Percentiles rank a stretch among this genome's conserved stretches.
Evolutionary conservation across 768 basidiomycete species (phyloP).

Genomic region (Mycena pura): DNA sequence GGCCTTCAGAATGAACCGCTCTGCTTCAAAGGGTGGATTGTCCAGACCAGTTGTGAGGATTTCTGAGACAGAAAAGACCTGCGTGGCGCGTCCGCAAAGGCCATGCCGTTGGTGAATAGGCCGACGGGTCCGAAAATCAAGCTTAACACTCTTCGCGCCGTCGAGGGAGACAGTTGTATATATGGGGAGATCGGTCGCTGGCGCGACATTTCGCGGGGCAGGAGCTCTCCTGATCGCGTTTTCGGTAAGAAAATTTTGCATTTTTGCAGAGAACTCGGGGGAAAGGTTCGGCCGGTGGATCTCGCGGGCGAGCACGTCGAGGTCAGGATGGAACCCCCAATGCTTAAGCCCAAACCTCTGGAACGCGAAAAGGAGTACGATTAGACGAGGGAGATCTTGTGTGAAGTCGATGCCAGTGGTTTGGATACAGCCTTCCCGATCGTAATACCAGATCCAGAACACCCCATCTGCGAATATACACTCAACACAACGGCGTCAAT

Average conservation of each 20-base stretch:
- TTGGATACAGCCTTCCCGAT: slow-evolving; percentile 33
- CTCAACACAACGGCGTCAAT: background rate
- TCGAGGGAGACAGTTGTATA: background rate
- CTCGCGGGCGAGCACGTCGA: background rate
- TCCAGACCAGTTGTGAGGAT: background rate
- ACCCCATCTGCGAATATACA: slow-evolving; percentile 27
- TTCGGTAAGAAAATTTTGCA: background rate
- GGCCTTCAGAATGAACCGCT: background rate
- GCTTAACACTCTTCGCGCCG: background rate
- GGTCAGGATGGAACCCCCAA: slow-evolving; percentile 28
- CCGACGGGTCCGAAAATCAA: background rate
- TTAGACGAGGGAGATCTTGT: slow-evolving; percentile 31
- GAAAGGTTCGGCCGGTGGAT: background rate
- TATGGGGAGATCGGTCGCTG: too few relatives aligned
- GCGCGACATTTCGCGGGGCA: background rate
- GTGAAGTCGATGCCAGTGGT: slow-evolving; percentile 34
- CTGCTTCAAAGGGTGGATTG: background rate
- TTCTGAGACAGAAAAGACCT: background rate
- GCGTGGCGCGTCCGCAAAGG: background rate
- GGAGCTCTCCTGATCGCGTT: background rate
- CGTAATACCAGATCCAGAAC: slow-evolving; percentile 34
- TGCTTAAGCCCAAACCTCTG: slow-evolving; percentile 31
- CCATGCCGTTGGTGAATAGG: background rate
- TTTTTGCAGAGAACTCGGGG: background rate
- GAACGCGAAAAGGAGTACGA: slow-evolving; percentile 33